Conservation (phyloP, 768 basidiomycete species). For the Calocera viscosa region DNA sequence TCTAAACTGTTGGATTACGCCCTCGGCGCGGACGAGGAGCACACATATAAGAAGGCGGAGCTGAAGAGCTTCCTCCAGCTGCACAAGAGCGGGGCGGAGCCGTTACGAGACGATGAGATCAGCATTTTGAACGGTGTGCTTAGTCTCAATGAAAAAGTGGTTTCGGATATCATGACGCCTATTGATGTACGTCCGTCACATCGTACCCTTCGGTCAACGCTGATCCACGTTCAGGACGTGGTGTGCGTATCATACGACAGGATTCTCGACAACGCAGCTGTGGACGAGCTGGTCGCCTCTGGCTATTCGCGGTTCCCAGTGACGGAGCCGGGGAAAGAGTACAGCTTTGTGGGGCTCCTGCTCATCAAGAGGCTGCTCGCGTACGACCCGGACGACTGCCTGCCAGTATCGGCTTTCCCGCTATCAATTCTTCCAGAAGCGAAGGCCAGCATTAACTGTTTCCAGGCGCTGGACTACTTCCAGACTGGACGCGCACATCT, state of each 20-base stretch:
- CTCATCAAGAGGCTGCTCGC: conserved; percentile 77
- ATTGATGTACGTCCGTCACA: conserved; percentile 47
- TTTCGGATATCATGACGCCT: conserved; percentile 67
- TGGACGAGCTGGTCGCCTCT: conserved; percentile 55
- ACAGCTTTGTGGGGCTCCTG: conserved; percentile 67
- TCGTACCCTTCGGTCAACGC: too few relatives aligned
- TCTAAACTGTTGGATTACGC: conserved; percentile 65
- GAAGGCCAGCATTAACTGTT: conserved; percentile 74
- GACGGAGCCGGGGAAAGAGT: conserved; percentile 54
- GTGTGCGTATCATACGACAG: conserved; percentile 67
- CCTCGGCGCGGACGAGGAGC: conserved; percentile 56
- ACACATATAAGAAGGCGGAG: conserved; percentile 74
- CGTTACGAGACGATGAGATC: conserved; percentile 69
- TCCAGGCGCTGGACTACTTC: conserved; percentile 70
- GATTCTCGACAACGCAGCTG: conserved; percentile 61
- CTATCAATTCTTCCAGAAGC: conserved; percentile 86
- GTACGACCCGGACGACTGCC: conserved; percentile 73
- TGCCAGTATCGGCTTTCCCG: conserved; percentile 60
- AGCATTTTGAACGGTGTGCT: conserved; percentile 46
- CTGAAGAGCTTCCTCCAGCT: conserved; percentile 56
- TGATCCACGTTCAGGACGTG: conserved; percentile 46
- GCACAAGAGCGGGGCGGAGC: conserved; percentile 20
- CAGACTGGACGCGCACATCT: conserved; percentile 94
- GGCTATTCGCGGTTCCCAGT: conserved; percentile 92
- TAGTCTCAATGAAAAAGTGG: conserved; percentile 60